Base-by-base conservation (phyloP, 1,139 yeast species). In the Candida mesenterica region DNA sequence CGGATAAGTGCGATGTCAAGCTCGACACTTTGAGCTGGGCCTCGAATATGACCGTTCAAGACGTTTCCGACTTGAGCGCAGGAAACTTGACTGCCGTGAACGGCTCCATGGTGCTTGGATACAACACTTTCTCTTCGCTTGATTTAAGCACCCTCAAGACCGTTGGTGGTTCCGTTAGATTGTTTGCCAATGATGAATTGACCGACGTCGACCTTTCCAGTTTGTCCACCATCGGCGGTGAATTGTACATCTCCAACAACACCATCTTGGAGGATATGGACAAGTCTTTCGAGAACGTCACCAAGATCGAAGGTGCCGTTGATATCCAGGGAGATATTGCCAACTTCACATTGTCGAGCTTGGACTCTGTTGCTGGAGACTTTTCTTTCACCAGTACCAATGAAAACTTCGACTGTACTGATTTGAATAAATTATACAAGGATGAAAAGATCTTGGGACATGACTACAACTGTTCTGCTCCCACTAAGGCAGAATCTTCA, bases 41-140 rank as follows among this genome's bases (percentile, higher is more conserved):
- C 27, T 59, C 72, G 32, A 68, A 69, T 57, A 57, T 70, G 48
- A 68, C 75, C 38, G 50, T 70, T 38, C 75, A 69, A 53, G 75
- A 69, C 48, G 68, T 63, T 31, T 50, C 55, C 20, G 49, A 52
- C 15, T 45, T 69, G 23, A 49, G 58, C 26, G 65, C 62, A 36
- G 34, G 52, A 22, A 59, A 60, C 53, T 65, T 70, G 55, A 52
- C 68, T 34, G 41, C 60, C 24, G 71, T 69, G 41, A 69, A 69
- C 50, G 75, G 75, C 32, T 57, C 75, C 23, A 59, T 67, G 37
- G 55, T 57, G 31, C 40, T 69, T 43, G 73, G 64, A 37, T 69
- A 68, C 59, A 68, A 68, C 55, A 56, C 61, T 33, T 66, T 68
- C 42, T 61, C 61, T 30, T 37, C 49, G 20, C 54, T 66, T 32